A percentile compares a stretch with the other conserved stretches of the same genome.
Conservation (phyloP, 108 stramenopile genomes). For the Skeletonema grethae region DNA sequence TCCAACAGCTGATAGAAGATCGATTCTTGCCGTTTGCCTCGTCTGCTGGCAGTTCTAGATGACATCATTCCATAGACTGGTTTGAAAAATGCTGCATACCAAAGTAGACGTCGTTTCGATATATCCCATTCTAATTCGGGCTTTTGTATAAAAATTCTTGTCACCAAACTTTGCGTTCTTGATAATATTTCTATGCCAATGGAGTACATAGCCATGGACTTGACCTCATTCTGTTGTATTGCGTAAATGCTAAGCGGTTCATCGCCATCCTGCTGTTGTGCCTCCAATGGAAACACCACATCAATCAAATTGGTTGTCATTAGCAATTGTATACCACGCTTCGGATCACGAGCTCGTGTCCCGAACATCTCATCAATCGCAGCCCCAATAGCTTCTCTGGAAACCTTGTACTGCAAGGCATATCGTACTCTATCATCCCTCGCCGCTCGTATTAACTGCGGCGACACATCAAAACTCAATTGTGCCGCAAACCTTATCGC, state of each 20-base stretch:
- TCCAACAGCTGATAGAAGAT: slow-evolving; percentile 7
- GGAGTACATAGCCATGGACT: too few species aligned
- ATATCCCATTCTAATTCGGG: background rate
- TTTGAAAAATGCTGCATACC: slow-evolving; percentile 10
- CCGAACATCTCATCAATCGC: background rate
- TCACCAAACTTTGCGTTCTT: slow-evolving; percentile 2
- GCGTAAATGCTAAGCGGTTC: background rate
- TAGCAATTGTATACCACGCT: slow-evolving; percentile 3
- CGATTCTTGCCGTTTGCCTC: background rate
- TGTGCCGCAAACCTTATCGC: slow-evolving; percentile 5
- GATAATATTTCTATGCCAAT: background rate
- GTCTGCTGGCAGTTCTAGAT: background rate
- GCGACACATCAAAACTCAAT: background rate
- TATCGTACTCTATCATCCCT: background rate
- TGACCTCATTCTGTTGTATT: too few species aligned
- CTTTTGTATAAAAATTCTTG: slow-evolving; percentile 4
- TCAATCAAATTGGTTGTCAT: slow-evolving; percentile 5
- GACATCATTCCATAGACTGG: slow-evolving; percentile 3
- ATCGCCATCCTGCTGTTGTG: background rate
- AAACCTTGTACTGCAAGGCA: slow-evolving; percentile 8
- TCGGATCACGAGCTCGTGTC: background rate
- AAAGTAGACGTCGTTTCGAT: slow-evolving; percentile 5
- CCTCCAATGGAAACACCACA: slow-evolving; percentile 5
- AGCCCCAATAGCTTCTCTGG: slow-evolving; percentile 5
- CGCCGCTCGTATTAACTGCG: background rate